These are phyloP conservation scores for Saturnispora hagleri DNA, from an alignment of 805 yeast genomes.

Conservation along the genomic window DNA sequence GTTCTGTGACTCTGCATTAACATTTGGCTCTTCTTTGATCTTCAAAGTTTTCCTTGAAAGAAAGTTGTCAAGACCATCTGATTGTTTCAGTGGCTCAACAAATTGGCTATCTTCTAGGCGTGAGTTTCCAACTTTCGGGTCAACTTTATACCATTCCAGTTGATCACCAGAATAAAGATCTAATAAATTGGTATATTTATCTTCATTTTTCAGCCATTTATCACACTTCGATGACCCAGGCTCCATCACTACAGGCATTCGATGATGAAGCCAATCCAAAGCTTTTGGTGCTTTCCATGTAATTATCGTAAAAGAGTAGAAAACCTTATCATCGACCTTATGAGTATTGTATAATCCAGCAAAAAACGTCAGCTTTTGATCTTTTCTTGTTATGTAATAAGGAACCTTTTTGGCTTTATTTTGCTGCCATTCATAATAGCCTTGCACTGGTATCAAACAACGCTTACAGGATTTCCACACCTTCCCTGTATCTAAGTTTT, in stretches of 20 bases:
- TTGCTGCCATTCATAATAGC: slow-evolving; percentile 77
- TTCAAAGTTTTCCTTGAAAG: neutral
- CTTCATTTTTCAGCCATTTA: slow-evolving; percentile 47
- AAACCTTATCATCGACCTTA: slow-evolving; percentile 19
- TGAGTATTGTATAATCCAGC: slow-evolving; percentile 45
- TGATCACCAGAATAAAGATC: slow-evolving; percentile 5
- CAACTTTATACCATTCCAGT: slow-evolving; percentile 49
- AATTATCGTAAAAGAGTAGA: slow-evolving; percentile 54
- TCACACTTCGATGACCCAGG: slow-evolving; percentile 41
- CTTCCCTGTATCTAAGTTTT: slow-evolving; percentile 40
- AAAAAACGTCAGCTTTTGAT: slow-evolving; percentile 46
- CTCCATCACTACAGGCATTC: slow-evolving; percentile 65
- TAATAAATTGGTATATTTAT: slow-evolving; percentile 22
- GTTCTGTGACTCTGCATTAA: neutral
- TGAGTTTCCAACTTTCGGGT: slow-evolving; percentile 55
- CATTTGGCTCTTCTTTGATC: neutral
- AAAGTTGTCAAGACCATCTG: neutral
- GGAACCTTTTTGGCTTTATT: slow-evolving; percentile 40
- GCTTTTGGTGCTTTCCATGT: slow-evolving; percentile 63
- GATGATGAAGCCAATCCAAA: slow-evolving; percentile 57
- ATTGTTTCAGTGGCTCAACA: slow-evolving; percentile 17
- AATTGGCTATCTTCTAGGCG: slow-evolving; percentile 37
- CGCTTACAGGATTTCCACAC: slow-evolving; percentile 54
- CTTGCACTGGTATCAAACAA: slow-evolving; percentile 72
- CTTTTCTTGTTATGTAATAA: slow-evolving; percentile 50